Percentiles rank a stretch among this genome's conserved stretches.
Evolutionary conservation across 768 basidiomycete species (phyloP).

Genomic region (Rickenella mellea): DNA sequence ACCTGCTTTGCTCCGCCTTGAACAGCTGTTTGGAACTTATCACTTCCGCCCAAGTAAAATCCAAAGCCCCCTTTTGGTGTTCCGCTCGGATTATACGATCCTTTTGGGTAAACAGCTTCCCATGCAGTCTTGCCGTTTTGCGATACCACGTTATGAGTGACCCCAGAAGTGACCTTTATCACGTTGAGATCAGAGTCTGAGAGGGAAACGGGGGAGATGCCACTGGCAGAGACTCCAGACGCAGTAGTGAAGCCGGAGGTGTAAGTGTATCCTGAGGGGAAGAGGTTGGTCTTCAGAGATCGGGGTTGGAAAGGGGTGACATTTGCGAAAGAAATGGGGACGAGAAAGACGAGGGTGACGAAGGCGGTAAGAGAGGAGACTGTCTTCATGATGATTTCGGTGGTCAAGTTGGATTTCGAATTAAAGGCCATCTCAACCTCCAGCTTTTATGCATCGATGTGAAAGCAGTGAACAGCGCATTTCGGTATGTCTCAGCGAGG

Average conservation of each 20-base stretch:
- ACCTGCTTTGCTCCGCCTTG: conserved; percentile 56
- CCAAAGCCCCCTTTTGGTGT: conserved; percentile 52
- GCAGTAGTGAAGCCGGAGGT: neutral
- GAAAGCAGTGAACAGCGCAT: too few relatives aligned
- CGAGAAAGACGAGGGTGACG: too few relatives aligned
- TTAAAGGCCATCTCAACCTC: too few relatives aligned
- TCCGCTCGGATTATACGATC: conserved; percentile 43
- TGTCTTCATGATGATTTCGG: too few relatives aligned
- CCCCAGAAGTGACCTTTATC: neutral
- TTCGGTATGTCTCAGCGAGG: too few relatives aligned
- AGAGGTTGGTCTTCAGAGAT: neutral
- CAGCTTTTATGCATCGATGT: too few relatives aligned
- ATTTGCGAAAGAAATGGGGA: too few relatives aligned
- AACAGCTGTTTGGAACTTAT: conserved; percentile 28
- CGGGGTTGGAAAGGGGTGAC: neutral
- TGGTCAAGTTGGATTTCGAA: too few relatives aligned
- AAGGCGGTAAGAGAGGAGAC: too few relatives aligned
- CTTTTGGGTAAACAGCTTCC: conserved; percentile 45
- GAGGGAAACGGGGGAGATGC: neutral
- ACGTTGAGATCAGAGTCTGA: conserved; percentile 1
- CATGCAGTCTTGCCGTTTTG: conserved; percentile 45
- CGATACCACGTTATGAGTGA: conserved; percentile 21
- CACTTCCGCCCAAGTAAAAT: conserved; percentile 60
- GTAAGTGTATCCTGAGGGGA: neutral
- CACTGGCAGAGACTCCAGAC: neutral